Evolutionary conservation across 768 basidiomycete genomes (phyloP), one percentile per base, ranked within the genome.

Genomic region (Hysterangium stoloniferum): DNA sequence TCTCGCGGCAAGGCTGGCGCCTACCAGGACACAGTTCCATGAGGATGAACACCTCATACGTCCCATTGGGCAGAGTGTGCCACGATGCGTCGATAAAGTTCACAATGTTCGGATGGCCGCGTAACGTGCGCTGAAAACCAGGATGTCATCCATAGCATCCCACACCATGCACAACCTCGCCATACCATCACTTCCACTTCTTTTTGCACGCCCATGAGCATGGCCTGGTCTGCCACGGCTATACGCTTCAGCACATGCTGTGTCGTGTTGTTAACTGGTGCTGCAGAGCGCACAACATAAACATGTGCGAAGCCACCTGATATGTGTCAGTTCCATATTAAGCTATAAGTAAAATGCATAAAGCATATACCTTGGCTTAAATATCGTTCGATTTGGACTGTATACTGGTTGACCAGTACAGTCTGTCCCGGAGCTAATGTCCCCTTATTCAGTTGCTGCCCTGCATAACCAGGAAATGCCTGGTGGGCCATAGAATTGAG

Each of bases 101-200:
- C 49, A 96, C 91, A 56, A 99, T 89, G 64, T 96, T 93, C 3
- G 92, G 88, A 63, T 96, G 94, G 20, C 91, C 88, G 68, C 87
- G 84, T 52, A 98, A 73, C 48, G 91, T 72, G 68, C 91, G 82
- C 92, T 95, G 68, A 54, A 60, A 59, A 22, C 1, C 6, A 45
- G 9, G 20, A 24, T 31, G n/a, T 13, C 13, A 43, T 37, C n/a
- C 15, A 28, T 33, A 31, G 38, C 47, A 17, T 34, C 29, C 32
- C 22, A 6, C 11, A 1, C 17, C 12, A n/a, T 22, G 34, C n/a
- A 20, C 42, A 6, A 36, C 49, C 31, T n/a, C n/a, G n/a, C 60
- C 76, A 59, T 61, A 97, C 96, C 96, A 99, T 99, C 57, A 98
- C 89, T 61, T 98, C 93, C 38, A 99, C 96, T 67, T 99, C 96